These are phyloP conservation scores for Seiridium cupressi DNA, from an alignment of 2,329 filamentous ascomycete species.

Conservation along the genomic window DNA sequence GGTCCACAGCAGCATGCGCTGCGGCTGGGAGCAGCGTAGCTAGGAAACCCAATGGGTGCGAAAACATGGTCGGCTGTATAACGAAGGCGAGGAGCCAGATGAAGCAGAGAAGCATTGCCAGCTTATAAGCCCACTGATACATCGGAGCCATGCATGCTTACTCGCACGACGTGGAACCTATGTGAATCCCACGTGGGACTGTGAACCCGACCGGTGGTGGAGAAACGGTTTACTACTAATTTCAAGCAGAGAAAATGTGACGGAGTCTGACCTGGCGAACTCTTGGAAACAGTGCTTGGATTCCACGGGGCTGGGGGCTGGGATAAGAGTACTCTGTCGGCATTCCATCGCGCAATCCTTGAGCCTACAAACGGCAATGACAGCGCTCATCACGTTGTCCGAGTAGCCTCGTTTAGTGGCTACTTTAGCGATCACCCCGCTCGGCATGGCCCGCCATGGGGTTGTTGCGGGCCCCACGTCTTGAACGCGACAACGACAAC, in stretches of 20 bases:
- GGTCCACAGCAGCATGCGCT: conserved; percentile 28
- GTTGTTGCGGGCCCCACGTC: too few species aligned
- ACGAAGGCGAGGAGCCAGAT: background rate
- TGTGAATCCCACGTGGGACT: background rate
- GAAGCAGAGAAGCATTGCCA: background rate
- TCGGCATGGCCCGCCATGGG: too few species aligned
- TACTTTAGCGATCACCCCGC: background rate
- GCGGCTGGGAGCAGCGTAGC: background rate
- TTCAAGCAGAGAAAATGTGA: too few species aligned
- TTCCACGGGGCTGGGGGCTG: background rate
- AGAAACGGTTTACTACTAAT: background rate
- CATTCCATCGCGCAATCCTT: background rate
- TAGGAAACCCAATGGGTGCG: background rate
- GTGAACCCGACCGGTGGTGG: background rate
- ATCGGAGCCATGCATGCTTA: background rate
- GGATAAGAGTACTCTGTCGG: background rate
- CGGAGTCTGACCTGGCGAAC: too few species aligned
- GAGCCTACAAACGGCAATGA: background rate
- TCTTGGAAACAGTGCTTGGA: too few species aligned
- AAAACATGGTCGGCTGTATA: background rate
- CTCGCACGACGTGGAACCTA: too few species aligned
- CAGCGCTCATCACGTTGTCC: background rate
- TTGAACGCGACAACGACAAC: too few species aligned
- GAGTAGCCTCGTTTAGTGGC: background rate
- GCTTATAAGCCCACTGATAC: background rate